Evolutionary conservation across 2,329 filamentous ascomycete species (phyloP).

Genomic region (Fusarium domesticum): DNA sequence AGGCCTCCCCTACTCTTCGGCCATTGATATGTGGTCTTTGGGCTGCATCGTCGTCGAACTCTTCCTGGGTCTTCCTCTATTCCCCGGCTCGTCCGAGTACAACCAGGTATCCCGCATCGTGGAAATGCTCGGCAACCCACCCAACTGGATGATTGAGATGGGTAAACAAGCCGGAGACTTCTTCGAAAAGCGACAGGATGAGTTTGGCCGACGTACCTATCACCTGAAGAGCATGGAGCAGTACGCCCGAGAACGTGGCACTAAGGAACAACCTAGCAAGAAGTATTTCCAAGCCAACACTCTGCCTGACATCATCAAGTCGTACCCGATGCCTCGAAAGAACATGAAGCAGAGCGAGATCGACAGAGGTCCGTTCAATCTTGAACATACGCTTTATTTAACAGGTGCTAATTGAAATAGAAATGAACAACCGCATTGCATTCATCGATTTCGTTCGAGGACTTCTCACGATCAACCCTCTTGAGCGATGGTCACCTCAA

Average conservation of each 20-base stretch:
- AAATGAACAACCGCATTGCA: conserved; percentile 96
- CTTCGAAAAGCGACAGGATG: conserved; percentile 88
- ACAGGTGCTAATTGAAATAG: conserved; percentile 46
- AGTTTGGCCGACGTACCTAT: conserved; percentile 88
- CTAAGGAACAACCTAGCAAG: conserved; percentile 98
- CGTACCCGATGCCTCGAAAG: conserved; percentile 96
- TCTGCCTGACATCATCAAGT: conserved; percentile 93
- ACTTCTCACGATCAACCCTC: conserved; percentile 86
- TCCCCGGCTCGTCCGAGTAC: conserved; percentile 97
- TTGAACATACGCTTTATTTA: neutral
- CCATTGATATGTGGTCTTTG: conserved; percentile 99
- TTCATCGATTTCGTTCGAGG: conserved; percentile 98
- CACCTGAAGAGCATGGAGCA: conserved; percentile 96
- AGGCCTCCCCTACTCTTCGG: conserved; percentile 95
- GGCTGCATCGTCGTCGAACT: conserved; percentile 98
- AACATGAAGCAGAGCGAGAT: conserved; percentile 99
- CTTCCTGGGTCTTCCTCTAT: conserved; percentile 89
- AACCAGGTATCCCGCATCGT: conserved; percentile 97
- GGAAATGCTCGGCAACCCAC: conserved; percentile 95
- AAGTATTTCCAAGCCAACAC: conserved; percentile 97
- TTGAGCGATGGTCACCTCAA: conserved; percentile 96
- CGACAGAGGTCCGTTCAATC: conserved; percentile 68
- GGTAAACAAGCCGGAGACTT: conserved; percentile 97
- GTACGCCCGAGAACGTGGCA: conserved; percentile 90
- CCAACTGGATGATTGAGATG: conserved; percentile 99